phyloP scores from a whole-genome alignment of 495 filamentous ascomycete genomes.

The Acidomyces sp. region DNA sequence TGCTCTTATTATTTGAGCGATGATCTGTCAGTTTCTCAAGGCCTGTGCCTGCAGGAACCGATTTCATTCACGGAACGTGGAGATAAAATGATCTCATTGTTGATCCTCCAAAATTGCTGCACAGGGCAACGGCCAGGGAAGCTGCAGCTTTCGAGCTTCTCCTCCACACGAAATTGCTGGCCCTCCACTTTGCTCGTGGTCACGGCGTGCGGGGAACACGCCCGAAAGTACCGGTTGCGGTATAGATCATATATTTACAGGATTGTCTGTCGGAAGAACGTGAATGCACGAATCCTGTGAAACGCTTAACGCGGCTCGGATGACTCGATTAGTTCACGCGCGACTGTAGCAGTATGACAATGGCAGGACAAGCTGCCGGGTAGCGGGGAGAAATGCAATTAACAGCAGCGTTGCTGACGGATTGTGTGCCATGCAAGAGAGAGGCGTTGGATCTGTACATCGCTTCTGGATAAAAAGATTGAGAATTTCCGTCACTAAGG shows the following conservation, averaged over 20 bases:
- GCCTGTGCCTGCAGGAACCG: constrained; percentile 6
- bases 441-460: too few relatives aligned
- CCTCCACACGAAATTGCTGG: too few relatives aligned
- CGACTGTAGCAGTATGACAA: too few relatives aligned
- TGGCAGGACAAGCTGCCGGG: too few relatives aligned
- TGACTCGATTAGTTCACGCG: too few relatives aligned
- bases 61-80: constrained; percentile 4
- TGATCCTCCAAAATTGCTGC: constrained; percentile 2
- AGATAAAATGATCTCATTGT: background rate
- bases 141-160: background rate
- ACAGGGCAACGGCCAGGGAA: background rate
- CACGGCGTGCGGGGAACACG: background rate
- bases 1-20: background rate
- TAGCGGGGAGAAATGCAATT: too few relatives aligned
- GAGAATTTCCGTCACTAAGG: too few relatives aligned
- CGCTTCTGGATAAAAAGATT: too few relatives aligned
- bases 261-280: background rate
- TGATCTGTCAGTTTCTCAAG: background rate
- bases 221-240: constrained; percentile 1
- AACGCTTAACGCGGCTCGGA: background rate
- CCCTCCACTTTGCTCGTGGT: too few relatives aligned
- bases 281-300: background rate
- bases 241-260: background rate
- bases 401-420: too few relatives aligned
- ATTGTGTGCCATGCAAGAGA: too few relatives aligned